Base-by-base conservation (phyloP, 805 yeast species). In the Candida pseudofarinosa region DNA sequence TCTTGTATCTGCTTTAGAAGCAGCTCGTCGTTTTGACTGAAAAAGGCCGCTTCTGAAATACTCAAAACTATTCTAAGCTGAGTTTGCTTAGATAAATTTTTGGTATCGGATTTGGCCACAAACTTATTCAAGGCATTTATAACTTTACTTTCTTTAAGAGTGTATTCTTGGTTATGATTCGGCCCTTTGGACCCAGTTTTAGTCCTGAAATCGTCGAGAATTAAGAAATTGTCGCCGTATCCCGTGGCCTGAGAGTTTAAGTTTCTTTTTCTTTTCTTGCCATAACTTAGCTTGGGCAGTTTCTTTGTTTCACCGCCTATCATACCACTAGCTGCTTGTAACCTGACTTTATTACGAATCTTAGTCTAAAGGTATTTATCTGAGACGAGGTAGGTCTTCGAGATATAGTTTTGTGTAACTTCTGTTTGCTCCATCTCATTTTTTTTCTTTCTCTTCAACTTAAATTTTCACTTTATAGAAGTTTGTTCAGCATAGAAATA, bases 111-210 rank as follows among this genome's bases (percentile, higher is more conserved):
- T 17, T 39, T 42, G 3, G 38, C n/a, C 19, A 41, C 44, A 10
- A 60, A 40, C 36, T 52, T 54, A 40, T 47, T 48, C 37, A 62
- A 49, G 40, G 53, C 52, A 38, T 50, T 56, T 23, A 50, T 43
- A 36, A 62, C 66, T 38, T 59, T 60, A 32, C 49, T 44, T 2
- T 58, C 53, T 14, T 57, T 63, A 8, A 53, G 61, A 16, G 59
- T 51, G 20, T 44, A 40, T 14, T 47, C 50, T 26, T 34, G 39
- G 28, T 19, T 36, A 5, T 3, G 13, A 8, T 17, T 14, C 15
- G 16, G 19, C 10, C 4, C 28, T 33, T 30, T 20, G 23, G 33
- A 15, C 7, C 33, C 10, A 19, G 4, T 32, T 18, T 19, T 20
- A 18, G 20, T 38, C 26, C 38, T 42, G 13, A 33, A 16, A 15